phyloP scores from a whole-genome alignment of 305 asterid genomes.

The Coffea humblotiana region DNA sequence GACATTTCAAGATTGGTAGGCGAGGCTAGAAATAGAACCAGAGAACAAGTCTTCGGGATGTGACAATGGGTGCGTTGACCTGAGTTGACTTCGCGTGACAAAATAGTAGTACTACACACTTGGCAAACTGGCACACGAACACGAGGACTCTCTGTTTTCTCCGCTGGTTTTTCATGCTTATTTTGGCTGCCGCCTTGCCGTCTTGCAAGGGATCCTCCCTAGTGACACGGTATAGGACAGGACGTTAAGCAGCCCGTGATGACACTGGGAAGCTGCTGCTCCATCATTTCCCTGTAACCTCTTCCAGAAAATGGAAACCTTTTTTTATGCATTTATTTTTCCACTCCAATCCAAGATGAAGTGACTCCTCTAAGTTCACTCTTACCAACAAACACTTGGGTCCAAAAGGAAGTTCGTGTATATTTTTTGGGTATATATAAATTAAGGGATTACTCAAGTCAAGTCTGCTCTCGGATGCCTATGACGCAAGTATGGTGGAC shows the following conservation, averaged over 20 bases:
- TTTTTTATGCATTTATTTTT: neutral
- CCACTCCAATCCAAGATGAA: neutral
- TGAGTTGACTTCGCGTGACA: neutral
- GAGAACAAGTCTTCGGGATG: neutral
- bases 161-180: neutral
- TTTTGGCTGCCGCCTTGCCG: slow-evolving; percentile 11
- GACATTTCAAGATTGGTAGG: slow-evolving; percentile 18
- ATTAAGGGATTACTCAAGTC: too few relatives aligned
- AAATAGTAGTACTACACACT: too few relatives aligned
- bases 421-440: too few relatives aligned
- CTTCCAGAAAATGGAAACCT: neutral
- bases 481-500: too few relatives aligned
- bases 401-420: too few relatives aligned
- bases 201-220: neutral
- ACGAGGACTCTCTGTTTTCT: neutral
- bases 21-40: neutral
- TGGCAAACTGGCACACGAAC: too few relatives aligned
- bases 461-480: too few relatives aligned
- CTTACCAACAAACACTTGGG: neutral
- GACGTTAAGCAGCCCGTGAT: too few relatives aligned
- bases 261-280: neutral
- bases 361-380: neutral
- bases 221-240: too few relatives aligned
- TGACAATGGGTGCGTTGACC: slow-evolving; percentile 16
- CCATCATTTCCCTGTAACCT: neutral